Base-by-base conservation (phyloP, 169 alveolate genomes). In the Plasmodium blacklocki region DNA sequence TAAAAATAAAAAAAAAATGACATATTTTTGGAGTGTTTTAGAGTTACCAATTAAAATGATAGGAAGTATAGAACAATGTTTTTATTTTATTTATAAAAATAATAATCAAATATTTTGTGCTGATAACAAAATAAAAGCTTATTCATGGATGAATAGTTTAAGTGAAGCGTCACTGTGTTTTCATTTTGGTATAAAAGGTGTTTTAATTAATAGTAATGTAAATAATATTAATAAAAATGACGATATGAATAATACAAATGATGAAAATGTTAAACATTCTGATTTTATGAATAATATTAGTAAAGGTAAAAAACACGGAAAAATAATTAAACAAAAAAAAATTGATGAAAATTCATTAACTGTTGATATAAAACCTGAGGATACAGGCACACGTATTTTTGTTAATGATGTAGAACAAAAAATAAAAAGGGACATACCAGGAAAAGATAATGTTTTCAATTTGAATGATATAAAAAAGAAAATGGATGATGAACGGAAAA, bases 11-110 rank as follows among this genome's bases (percentile, higher is more conserved):
- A 78, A 78, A 78, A 78, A 78, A 66, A 78, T 78, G 66, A 67
- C 74, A 5, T 78, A 78, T 15, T 66, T 66, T 19, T 78, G 76
- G 78, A 78, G 56, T 78, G 18, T 58, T 64, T 15, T 78, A 70
- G 89, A 78, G 14, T 70, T 78, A 67, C 89, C 89, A 66, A 78
- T 78, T 58, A 78, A 78, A 78, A 14, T 78, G 54, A 78, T 78
- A 52, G 89, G 89, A 11, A 78, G 45, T 78, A 78, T 78, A 19
- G 80, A 78, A 45, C 89, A 78, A 39, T 78, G 89, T 26, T 78
- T 78, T 54, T 47, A 54, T 21, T 78, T 78, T 54, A 52, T 59
- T 52, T 78, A 78, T 59, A 78, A 67, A 78, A 78, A 78, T 78
- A 68, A 21, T 23, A 68, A 78, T 59, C 89, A 78, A 78, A 78